Conservation (phyloP, 257 asterid genomes). For the Lantana camara region DNA sequence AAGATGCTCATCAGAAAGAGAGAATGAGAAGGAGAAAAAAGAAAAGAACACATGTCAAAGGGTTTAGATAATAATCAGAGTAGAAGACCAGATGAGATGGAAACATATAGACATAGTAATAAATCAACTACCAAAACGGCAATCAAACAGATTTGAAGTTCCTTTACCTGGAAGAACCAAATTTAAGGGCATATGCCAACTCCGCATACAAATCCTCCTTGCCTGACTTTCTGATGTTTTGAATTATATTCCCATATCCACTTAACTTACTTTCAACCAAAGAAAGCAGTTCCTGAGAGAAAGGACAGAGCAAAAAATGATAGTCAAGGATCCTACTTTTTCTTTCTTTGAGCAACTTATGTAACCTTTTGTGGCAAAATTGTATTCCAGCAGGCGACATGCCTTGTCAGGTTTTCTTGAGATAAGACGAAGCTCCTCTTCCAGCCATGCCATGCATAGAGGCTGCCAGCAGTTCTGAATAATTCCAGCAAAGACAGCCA, state of each 20-base stretch:
- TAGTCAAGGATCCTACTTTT: conserved; percentile 10
- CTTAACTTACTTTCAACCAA: conserved; percentile 52
- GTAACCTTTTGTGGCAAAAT: conserved; percentile 10
- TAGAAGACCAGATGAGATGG: conserved; percentile 9
- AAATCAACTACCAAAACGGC: conserved; percentile 19
- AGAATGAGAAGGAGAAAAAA: neutral
- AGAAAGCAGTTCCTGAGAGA: conserved; percentile 65
- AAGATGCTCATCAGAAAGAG: neutral
- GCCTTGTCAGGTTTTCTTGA: conserved; percentile 65
- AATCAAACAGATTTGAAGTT: conserved; percentile 15
- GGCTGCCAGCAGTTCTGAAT: conserved; percentile 69
- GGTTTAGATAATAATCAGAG: conserved; percentile 7
- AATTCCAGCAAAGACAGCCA: conserved; percentile 48
- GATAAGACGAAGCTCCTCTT: conserved; percentile 70
- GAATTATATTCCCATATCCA: conserved; percentile 60
- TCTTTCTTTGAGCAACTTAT: conserved; percentile 13
- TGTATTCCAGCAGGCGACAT: conserved; percentile 27
- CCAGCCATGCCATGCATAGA: conserved; percentile 85
- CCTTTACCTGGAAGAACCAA: conserved; percentile 75
- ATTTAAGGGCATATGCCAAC: conserved; percentile 71
- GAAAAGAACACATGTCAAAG: neutral
- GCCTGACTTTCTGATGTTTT: conserved; percentile 81
- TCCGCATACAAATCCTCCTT: conserved; percentile 80
- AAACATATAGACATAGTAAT: conserved; percentile 4
- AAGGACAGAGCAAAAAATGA: conserved; percentile 16